Evolutionary conservation across 176 grass and related monocot species (phyloP).

Genomic region (Sorghum bicolor): DNA sequence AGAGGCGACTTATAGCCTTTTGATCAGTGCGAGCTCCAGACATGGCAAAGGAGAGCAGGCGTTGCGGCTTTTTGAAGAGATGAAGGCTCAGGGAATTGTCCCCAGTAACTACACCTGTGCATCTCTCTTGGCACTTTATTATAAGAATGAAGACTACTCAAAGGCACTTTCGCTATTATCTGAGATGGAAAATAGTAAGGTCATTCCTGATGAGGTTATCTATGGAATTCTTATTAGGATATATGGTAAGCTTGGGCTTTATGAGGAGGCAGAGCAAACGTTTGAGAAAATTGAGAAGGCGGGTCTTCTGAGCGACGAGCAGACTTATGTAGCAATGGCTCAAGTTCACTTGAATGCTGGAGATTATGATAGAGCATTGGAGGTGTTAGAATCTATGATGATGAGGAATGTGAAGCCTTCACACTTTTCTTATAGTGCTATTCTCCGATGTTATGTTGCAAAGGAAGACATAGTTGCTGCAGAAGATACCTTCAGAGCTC

Average conservation of each 20-base stretch:
- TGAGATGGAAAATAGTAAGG: conserved; percentile 65
- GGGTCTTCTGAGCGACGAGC: conserved; percentile 58
- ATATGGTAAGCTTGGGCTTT: conserved; percentile 78
- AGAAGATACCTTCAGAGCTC: conserved; percentile 56
- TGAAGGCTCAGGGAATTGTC: conserved; percentile 48
- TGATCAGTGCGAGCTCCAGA: conserved; percentile 68
- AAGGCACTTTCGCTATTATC: conserved; percentile 74
- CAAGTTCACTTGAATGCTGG: conserved; percentile 66
- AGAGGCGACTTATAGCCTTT: conserved; percentile 54
- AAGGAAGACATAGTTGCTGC: conserved; percentile 66
- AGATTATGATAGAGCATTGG: conserved; percentile 57
- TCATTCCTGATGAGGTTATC: conserved; percentile 80
- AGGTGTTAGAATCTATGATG: conserved; percentile 64
- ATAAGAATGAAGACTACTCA: conserved; percentile 78
- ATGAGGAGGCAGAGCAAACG: conserved; percentile 59
- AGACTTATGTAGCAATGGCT: conserved; percentile 91
- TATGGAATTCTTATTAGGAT: conserved; percentile 91
- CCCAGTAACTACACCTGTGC: conserved; percentile 95
- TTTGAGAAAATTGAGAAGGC: conserved; percentile 68
- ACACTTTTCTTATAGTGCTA: conserved; percentile 51
- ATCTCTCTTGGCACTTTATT: conserved; percentile 63
- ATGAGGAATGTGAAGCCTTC: conserved; percentile 57
- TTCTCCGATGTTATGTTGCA: conserved; percentile 67
- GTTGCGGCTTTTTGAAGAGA: conserved; percentile 67
- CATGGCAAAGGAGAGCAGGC: conserved; percentile 61